Percentiles rank a stretch among this genome's conserved stretches.
These are phyloP conservation scores for Sanguinoderma infundibulare DNA, from an alignment of 1,284 basidiomycete species.

Conservation along the genomic window DNA sequence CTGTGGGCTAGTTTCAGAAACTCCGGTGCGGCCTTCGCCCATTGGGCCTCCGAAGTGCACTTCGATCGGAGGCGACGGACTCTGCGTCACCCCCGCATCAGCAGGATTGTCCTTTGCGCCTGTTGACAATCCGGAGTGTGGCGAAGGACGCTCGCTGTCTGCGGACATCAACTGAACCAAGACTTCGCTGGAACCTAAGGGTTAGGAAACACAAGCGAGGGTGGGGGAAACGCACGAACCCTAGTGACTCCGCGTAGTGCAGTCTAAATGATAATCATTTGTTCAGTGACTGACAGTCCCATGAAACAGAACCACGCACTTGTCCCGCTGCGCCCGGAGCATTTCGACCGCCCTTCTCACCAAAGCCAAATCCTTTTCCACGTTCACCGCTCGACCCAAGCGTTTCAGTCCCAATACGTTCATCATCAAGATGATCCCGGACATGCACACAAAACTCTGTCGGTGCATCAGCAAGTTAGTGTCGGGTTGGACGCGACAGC, in stretches of 20 bases:
- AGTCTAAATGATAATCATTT: not conserved
- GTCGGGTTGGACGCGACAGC: not conserved
- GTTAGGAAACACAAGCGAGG: not conserved
- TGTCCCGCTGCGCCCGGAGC: not conserved
- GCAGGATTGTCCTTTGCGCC: not conserved
- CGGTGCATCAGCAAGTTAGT: not conserved
- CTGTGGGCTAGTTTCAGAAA: not conserved
- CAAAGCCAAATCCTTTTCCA: not conserved
- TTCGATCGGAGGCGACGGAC: not conserved
- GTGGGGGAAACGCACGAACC: not conserved
- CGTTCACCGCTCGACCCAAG: not conserved
- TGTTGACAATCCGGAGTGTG: not conserved
- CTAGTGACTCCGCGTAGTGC: not conserved
- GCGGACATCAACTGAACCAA: not conserved
- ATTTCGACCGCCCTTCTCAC: not conserved
- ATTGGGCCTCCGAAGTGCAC: not conserved
- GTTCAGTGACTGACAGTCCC: not conserved
- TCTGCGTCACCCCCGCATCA: not conserved
- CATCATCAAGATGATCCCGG: not conserved
- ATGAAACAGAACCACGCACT: not conserved
- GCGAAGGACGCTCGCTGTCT: not conserved
- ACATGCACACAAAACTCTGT: not conserved
- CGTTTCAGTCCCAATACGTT: not conserved
- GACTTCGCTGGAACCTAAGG: not conserved
- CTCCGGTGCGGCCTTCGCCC: not conserved